Evolutionary conservation across 345 rosid species (phyloP).

Genomic region (Heritiera fomes): DNA sequence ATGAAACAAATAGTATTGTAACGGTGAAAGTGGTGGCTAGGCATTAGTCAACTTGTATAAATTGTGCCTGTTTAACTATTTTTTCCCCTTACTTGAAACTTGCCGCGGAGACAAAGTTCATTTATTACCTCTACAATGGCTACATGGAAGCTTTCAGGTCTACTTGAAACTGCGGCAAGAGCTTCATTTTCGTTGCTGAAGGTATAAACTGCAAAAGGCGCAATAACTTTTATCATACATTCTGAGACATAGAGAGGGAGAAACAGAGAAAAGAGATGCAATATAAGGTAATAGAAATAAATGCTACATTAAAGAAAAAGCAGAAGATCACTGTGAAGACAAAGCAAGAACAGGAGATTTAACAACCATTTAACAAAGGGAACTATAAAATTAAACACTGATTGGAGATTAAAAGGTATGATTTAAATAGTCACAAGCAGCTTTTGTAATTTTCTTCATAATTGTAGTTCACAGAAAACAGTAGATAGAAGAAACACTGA

Average conservation of each 20-base stretch:
- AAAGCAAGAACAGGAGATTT: not conserved
- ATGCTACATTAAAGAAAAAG: constrained; percentile 16
- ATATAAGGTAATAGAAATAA: constrained; percentile 15
- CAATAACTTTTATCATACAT: not conserved
- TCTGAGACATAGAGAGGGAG: not conserved
- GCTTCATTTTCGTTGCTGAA: constrained; percentile 80
- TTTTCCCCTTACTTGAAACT: not conserved
- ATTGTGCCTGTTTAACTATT: not conserved
- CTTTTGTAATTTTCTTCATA: no score
- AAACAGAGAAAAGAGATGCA: not conserved
- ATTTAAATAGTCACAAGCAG: no score
- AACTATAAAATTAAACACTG: not conserved
- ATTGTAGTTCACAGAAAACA: no score
- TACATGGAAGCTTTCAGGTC: constrained; percentile 74
- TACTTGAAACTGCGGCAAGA: constrained; percentile 51
- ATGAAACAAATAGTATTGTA: not conserved
- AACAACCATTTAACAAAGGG: not conserved
- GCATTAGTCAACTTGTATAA: not conserved
- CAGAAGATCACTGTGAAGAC: not conserved
- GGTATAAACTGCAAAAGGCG: constrained; percentile 57
- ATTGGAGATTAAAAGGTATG: not conserved
- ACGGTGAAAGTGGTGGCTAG: not conserved
- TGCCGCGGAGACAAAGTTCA: not conserved
- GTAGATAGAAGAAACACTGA: not conserved
- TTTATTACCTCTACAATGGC: constrained; percentile 82